Percentiles rank a stretch among this genome's conserved stretches.
Conservation (phyloP, 208 protist species). For the Trypanosoma rangeli region DNA sequence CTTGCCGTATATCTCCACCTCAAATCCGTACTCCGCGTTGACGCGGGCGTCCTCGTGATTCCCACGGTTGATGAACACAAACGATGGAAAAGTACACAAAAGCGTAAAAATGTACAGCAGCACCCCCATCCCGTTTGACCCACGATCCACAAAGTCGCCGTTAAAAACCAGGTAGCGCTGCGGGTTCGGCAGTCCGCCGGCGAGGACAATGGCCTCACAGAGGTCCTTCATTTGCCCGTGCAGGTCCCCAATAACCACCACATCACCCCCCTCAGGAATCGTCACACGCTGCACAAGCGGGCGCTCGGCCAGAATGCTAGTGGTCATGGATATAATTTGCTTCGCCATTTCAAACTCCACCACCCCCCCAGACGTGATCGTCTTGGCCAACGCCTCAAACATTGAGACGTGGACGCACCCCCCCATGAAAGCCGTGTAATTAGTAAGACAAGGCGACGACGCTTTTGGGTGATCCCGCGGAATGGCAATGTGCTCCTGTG, state of each 20-base stretch:
- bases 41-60: slow-evolving; percentile 91
- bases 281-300: slow-evolving; percentile 54
- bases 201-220: slow-evolving; percentile 57
- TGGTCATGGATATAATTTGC: slow-evolving; percentile 51
- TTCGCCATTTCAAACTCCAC: slow-evolving; percentile 43
- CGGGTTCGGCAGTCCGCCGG: slow-evolving; percentile 47
- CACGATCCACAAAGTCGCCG: slow-evolving; percentile 99
- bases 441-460: neutral
- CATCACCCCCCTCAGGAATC: slow-evolving; percentile 47
- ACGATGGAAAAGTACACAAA: slow-evolving; percentile 71
- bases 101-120: slow-evolving; percentile 78
- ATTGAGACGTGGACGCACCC: slow-evolving; percentile 39
- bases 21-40: slow-evolving; percentile 86
- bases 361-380: slow-evolving; percentile 33
- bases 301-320: slow-evolving; percentile 37
- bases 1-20: slow-evolving; percentile 67
- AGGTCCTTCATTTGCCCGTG: slow-evolving; percentile 91
- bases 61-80: slow-evolving; percentile 89
- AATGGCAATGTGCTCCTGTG: neutral
- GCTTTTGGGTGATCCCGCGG: too few relatives aligned
- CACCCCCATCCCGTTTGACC: slow-evolving; percentile 96
- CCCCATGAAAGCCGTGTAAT: neutral
- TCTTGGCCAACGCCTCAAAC: slow-evolving; percentile 42
- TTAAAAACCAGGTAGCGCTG: slow-evolving; percentile 96
- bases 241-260: slow-evolving; percentile 87